These are phyloP conservation scores for Stereum hirsutum DNA, from an alignment of 1,284 basidiomycete genomes.

Conservation along the genomic window DNA sequence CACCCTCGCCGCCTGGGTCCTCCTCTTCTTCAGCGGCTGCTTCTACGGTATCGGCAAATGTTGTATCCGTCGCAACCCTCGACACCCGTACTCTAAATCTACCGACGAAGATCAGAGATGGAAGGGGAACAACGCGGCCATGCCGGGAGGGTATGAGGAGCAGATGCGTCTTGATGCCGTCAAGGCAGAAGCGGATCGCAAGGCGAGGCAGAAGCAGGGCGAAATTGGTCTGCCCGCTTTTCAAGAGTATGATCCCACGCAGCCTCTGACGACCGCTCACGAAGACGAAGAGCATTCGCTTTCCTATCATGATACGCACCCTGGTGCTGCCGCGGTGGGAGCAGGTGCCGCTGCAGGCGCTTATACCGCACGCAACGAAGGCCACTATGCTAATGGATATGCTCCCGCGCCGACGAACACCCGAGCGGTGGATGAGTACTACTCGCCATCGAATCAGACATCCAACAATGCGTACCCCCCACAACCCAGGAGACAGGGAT, in stretches of 20 bases:
- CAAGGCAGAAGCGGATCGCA: constrained; percentile 74
- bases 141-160: constrained; percentile 33
- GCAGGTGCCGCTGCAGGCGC: constrained; percentile 21
- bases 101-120: constrained; percentile 19
- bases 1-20: constrained; percentile 75
- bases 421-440: constrained; percentile 68
- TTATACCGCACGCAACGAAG: constrained; percentile 10
- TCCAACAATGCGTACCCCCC: constrained; percentile 35
- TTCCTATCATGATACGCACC: constrained; percentile 5
- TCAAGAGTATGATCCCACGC: constrained; percentile 48
- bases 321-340: constrained; percentile 5
- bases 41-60: constrained; percentile 77
- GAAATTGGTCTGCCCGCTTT: constrained; percentile 71
- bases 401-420: constrained; percentile 51
- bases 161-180: constrained; percentile 71
- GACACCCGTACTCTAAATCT: constrained; percentile 26
- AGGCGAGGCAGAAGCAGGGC: constrained; percentile 50
- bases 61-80: constrained; percentile 54
- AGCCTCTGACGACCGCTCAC: constrained; percentile 47
- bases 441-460: constrained; percentile 26
- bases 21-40: constrained; percentile 80
- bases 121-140: constrained; percentile 4
- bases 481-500: constrained; percentile 30
- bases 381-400: constrained; percentile 45
- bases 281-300: constrained; percentile 44